Evolutionary conservation across 192 early-diverging fungal genomes (phyloP), one percentile per base, ranked within the genome.

Genomic region (Kappamyces sp.): DNA sequence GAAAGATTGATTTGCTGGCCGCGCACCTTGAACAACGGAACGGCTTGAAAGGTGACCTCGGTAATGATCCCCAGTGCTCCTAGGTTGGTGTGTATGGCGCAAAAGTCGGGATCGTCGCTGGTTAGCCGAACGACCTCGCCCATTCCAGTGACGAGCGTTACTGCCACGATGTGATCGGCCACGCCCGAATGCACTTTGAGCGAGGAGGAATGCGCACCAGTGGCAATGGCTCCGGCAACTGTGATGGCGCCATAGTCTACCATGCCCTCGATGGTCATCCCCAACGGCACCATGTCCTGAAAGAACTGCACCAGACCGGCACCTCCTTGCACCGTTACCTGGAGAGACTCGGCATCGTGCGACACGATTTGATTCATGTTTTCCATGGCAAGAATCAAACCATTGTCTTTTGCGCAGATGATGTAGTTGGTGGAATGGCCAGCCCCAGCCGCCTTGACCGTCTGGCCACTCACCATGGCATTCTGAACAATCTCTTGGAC

Each of bases 221-320:
- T 49, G 15, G 48, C 48, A 15, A 49, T 49, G 48, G 48, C 48
- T 22, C 48, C 48, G 15, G 14, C 48, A 30, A 49, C 48, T n/a
- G 48, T 49, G 48, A 49, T 49, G 48, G 48, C 5, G 15, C 48
- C 48, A 30, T 22, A 49, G 5, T n/a, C 48, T 34, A 42, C 36
- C 14, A 49, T 22, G 48, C 31, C 14, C 48, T 49, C 7, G 7
- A 49, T 8, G 14, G 31, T 49, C 48, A 49, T n/a, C n/a, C 48
- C 48, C 15, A 22, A 30, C 5, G 5, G 7, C 48, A 22, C 48
- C 7, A 49, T n/a, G 15, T n/a, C 48, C 7, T 49, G 14, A 5
- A 59, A 49, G 42, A 59, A 34, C n/a, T 59, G 41, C 9, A 59
- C 34, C 12, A 59, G 48, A 49, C 43, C 36, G 9, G 57, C 57